Conservation (phyloP, 768 basidiomycete genomes). For the Coprinopsis cinerea region DNA sequence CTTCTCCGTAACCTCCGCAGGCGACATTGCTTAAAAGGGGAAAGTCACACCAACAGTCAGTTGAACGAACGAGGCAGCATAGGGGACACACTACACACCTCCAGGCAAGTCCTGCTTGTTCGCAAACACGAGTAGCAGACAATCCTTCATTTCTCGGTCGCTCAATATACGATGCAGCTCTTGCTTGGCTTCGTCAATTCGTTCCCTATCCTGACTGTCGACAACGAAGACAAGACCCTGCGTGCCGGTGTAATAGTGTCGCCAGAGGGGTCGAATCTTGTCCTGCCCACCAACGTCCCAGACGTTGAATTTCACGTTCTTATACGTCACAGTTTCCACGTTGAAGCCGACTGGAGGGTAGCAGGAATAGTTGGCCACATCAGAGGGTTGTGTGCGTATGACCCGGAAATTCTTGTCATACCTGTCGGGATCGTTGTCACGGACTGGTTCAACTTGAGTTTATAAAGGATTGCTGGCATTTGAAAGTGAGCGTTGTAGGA, state of each 20-base stretch:
- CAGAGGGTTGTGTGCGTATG: constrained; percentile 7
- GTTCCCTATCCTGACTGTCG: constrained; percentile 91
- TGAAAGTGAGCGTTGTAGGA: background rate
- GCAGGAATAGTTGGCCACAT: background rate
- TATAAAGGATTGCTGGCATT: constrained; percentile 87
- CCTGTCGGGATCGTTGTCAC: constrained; percentile 98
- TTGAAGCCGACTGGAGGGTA: constrained; percentile 99
- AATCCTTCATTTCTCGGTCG: constrained; percentile 98
- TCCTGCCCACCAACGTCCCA: constrained; percentile 99
- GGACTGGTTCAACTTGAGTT: constrained; percentile 97
- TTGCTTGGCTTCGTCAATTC: constrained; percentile 94
- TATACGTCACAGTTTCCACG: constrained; percentile 98
- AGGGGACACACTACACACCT: constrained; percentile 46
- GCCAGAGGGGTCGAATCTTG: constrained; percentile 97
- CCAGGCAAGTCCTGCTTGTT: constrained; percentile 99
- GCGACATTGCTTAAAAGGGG: constrained; percentile 80
- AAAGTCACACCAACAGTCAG: background rate
- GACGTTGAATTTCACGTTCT: constrained; percentile 94
- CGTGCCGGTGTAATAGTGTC: constrained; percentile 98
- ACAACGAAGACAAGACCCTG: constrained; percentile 98
- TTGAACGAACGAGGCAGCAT: background rate
- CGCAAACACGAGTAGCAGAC: constrained; percentile 94
- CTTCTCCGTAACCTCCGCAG: constrained; percentile 97
- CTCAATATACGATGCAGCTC: constrained; percentile 94
- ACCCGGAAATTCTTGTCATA: constrained; percentile 25